Conservation (phyloP, 306 rosid species). For the Vigna unguiculata region DNA sequence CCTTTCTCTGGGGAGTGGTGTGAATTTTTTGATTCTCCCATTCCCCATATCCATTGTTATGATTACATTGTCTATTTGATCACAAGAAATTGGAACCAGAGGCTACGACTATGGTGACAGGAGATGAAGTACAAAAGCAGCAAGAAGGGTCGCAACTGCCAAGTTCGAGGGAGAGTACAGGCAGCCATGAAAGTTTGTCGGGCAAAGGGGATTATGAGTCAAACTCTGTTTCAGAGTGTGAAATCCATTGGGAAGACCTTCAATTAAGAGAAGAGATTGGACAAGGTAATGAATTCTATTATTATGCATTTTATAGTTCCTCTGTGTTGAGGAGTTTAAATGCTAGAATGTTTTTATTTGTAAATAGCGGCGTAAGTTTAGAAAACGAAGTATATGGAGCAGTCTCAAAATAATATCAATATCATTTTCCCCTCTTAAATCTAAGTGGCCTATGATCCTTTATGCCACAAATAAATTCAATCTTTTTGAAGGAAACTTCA, state of each 20-base stretch:
- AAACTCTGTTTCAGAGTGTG: constrained; percentile 53
- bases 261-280: constrained; percentile 72
- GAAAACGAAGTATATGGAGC: not conserved
- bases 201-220: constrained; percentile 63
- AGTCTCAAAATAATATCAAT: constrained; percentile 5
- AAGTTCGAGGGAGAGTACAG: constrained; percentile 45
- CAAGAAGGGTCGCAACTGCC: constrained; percentile 46
- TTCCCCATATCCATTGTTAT: constrained; percentile 40
- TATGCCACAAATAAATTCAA: constrained; percentile 14
- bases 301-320: constrained; percentile 19
- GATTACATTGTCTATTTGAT: constrained; percentile 33
- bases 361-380: constrained; percentile 2
- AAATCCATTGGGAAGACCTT: constrained; percentile 72
- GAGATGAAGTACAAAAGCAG: constrained; percentile 55
- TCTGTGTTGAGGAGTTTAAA: constrained; percentile 34
- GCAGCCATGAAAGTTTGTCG: constrained; percentile 53
- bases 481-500: constrained; percentile 5
- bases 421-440: not conserved
- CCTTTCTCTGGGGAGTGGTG: constrained; percentile 50
- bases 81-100: constrained; percentile 49
- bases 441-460: constrained; percentile 23
- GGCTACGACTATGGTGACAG: constrained; percentile 47
- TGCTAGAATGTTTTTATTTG: constrained; percentile 23
- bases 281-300: constrained; percentile 61
- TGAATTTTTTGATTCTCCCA: constrained; percentile 45